phyloP scores from a whole-genome alignment of 805 yeast genomes.

The Myxozyma vanderwaltii region DNA sequence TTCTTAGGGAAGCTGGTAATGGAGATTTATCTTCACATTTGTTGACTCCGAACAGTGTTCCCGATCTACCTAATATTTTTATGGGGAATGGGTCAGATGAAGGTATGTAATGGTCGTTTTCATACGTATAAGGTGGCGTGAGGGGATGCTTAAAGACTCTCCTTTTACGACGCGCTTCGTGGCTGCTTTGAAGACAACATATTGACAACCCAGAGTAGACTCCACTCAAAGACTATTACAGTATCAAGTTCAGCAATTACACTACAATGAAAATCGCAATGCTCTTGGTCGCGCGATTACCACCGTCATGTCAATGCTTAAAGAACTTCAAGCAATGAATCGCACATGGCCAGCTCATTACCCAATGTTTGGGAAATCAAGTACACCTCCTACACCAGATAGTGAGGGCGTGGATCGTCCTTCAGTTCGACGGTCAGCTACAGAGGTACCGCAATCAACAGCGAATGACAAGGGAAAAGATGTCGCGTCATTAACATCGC shows the following conservation, averaged over 20 bases:
- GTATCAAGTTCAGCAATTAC: slow-evolving; percentile 69
- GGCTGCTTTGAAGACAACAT: no score
- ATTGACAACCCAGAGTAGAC: slow-evolving; percentile 9
- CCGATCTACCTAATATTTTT: not conserved
- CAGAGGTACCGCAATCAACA: slow-evolving; percentile 18
- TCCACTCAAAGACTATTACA: slow-evolving; percentile 36
- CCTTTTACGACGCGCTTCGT: not conserved
- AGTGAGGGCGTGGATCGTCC: not conserved
- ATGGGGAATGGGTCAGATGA: not conserved
- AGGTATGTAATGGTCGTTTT: not conserved
- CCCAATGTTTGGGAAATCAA: slow-evolving; percentile 32
- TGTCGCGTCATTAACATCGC: not conserved
- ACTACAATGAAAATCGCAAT: slow-evolving; percentile 71
- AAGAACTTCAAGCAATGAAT: slow-evolving; percentile 39
- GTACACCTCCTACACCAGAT: slow-evolving; percentile 5
- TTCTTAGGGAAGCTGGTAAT: not conserved
- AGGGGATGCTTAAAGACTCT: not conserved
- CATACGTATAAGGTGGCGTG: not conserved
- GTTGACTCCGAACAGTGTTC: not conserved
- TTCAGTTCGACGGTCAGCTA: slow-evolving; percentile 15
- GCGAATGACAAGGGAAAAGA: slow-evolving; percentile 7
- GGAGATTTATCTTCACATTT: not conserved
- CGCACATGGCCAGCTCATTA: slow-evolving; percentile 40
- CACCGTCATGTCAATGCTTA: slow-evolving; percentile 37
- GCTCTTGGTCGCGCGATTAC: slow-evolving; percentile 55